phyloP scores from a whole-genome alignment of 2,329 filamentous ascomycete genomes.

The Ophiostoma himal-ulmi region DNA sequence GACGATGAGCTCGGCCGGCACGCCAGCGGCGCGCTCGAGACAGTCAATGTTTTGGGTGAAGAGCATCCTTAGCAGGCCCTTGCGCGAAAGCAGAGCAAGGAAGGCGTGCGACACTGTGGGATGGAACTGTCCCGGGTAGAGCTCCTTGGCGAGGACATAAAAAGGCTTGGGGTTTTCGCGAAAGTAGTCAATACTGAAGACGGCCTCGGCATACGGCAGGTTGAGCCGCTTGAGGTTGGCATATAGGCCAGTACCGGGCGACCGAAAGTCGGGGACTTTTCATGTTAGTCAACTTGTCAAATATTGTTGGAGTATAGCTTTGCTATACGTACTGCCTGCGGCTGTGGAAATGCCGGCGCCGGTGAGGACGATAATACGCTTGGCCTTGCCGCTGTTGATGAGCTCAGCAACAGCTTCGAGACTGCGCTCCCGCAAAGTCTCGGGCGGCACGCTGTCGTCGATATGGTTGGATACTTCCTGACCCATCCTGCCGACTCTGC shows the following conservation, averaged over 20 bases:
- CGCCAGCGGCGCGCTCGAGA: slow-evolving; percentile 78
- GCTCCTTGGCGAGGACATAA: slow-evolving; percentile 83
- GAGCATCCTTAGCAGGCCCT: slow-evolving; percentile 71
- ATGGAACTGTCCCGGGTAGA: slow-evolving; percentile 83
- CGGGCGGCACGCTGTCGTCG: slow-evolving; percentile 57
- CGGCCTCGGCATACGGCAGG: slow-evolving; percentile 82
- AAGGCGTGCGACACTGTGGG: slow-evolving; percentile 91
- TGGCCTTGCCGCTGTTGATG: slow-evolving; percentile 63
- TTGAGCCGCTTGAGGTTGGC: slow-evolving; percentile 82
- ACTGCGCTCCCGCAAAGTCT: slow-evolving; percentile 61
- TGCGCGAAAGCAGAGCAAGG: slow-evolving; percentile 72
- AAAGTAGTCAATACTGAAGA: slow-evolving; percentile 93
- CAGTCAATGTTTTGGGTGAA: slow-evolving; percentile 99
- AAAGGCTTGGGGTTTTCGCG: slow-evolving; percentile 78
- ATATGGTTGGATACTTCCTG: slow-evolving; percentile 70
- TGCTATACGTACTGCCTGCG: slow-evolving; percentile 50
- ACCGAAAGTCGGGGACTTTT: slow-evolving; percentile 84
- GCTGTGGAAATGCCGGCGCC: slow-evolving; percentile 83
- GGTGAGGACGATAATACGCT: slow-evolving; percentile 78
- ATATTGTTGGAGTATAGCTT: background rate
- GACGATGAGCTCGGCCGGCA: slow-evolving; percentile 73
- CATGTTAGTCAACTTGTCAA: background rate
- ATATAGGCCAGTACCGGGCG: slow-evolving; percentile 88
- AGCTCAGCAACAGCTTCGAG: slow-evolving; percentile 72
- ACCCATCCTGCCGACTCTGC: slow-evolving; percentile 59